Evolutionary conservation across 768 basidiomycete species (phyloP).

Genomic region (Rhizopogon vulgaris): DNA sequence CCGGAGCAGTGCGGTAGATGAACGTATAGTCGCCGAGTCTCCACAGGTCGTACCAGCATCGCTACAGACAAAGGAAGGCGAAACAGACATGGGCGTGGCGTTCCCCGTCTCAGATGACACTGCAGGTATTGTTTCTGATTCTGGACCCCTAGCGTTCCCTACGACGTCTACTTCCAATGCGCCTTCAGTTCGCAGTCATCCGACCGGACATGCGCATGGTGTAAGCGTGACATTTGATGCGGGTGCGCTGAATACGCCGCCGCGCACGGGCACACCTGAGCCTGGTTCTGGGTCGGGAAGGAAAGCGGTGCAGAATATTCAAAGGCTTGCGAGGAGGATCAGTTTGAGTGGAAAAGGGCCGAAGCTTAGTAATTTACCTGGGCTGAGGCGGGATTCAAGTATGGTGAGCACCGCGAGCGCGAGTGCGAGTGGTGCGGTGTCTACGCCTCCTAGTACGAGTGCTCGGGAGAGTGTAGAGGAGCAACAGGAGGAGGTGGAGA

Average conservation of each 20-base stretch:
- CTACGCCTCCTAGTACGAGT: neutral
- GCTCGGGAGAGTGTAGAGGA: slow-evolving; percentile 29
- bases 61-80: neutral
- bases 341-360: slow-evolving; percentile 36
- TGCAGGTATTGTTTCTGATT: slow-evolving; percentile 5
- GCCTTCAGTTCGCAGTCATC: slow-evolving; percentile 22
- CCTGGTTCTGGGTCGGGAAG: slow-evolving; percentile 61
- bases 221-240: slow-evolving; percentile 66
- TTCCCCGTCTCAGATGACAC: slow-evolving; percentile 31
- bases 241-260: slow-evolving; percentile 44
- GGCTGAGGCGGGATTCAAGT: slow-evolving; percentile 23
- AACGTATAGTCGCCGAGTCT: slow-evolving; percentile 7
- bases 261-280: slow-evolving; percentile 70
- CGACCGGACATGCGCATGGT: slow-evolving; percentile 11
- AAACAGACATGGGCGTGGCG: slow-evolving; percentile 14
- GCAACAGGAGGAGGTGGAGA: slow-evolving; percentile 29
- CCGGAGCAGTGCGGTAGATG: slow-evolving; percentile 20
- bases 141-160: slow-evolving; percentile 36
- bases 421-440: neutral
- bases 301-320: slow-evolving; percentile 84
- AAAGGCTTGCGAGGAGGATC: slow-evolving; percentile 68
- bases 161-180: slow-evolving; percentile 23
- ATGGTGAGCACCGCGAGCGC: neutral
- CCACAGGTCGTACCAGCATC: slow-evolving; percentile 11
- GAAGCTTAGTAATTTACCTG: slow-evolving; percentile 21